These are phyloP conservation scores for Mucor saturninus DNA, from an alignment of 371 early-diverging fungal genomes.

Conservation along the genomic window DNA sequence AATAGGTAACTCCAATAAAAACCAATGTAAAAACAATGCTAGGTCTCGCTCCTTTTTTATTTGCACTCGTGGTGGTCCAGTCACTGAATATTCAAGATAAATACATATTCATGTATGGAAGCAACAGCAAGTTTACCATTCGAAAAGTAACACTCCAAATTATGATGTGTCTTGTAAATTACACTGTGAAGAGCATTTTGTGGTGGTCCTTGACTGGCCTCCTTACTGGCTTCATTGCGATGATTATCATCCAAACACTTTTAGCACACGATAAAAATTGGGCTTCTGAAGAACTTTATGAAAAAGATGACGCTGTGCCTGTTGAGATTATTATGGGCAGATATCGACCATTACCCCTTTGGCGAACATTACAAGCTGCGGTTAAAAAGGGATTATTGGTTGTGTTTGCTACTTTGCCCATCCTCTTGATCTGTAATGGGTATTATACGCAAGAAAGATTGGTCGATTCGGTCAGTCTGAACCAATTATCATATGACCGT, in stretches of 20 bases:
- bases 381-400: slow-evolving; percentile 20
- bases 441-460: slow-evolving; percentile 38
- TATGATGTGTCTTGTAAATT: slow-evolving; percentile 50
- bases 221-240: slow-evolving; percentile 42
- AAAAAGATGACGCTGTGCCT: slow-evolving; percentile 18
- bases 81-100: slow-evolving; percentile 42
- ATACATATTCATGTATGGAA: slow-evolving; percentile 38
- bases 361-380: slow-evolving; percentile 17
- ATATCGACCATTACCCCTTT: slow-evolving; percentile 22
- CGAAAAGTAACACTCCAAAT: slow-evolving; percentile 41
- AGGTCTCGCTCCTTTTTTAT: slow-evolving; percentile 54
- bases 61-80: slow-evolving; percentile 51
- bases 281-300: slow-evolving; percentile 6
- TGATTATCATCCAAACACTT: slow-evolving; percentile 27
- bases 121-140: slow-evolving; percentile 32
- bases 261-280: slow-evolving; percentile 24
- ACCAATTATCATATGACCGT: slow-evolving; percentile 32
- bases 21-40: neutral
- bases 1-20: neutral
- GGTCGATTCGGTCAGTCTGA: slow-evolving; percentile 21
- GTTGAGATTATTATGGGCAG: slow-evolving; percentile 21
- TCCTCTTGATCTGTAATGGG: slow-evolving; percentile 35
- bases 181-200: slow-evolving; percentile 42
- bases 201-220: slow-evolving; percentile 59
- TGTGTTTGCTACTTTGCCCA: slow-evolving; percentile 9